These are phyloP conservation scores for Aspergillus pseudotamarii DNA, from an alignment of 2,329 filamentous ascomycete species.

Conservation along the genomic window DNA sequence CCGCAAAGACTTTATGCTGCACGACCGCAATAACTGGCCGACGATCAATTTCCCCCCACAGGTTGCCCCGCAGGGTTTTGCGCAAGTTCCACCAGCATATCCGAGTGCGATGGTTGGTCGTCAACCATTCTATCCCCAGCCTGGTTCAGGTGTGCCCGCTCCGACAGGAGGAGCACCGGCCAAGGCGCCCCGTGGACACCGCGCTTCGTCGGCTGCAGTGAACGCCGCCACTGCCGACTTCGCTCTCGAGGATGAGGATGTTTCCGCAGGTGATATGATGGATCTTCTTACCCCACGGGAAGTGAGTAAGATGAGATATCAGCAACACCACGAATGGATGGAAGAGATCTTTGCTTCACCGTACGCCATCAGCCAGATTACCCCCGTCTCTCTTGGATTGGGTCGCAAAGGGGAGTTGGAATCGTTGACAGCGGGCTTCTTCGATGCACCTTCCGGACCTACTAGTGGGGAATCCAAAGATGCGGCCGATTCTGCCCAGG, in stretches of 20 bases:
- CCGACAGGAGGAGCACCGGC: slow-evolving; percentile 27
- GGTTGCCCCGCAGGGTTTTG: slow-evolving; percentile 56
- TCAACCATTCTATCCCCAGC: slow-evolving; percentile 39
- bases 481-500: slow-evolving; percentile 36
- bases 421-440: slow-evolving; percentile 79
- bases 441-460: slow-evolving; percentile 60
- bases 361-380: slow-evolving; percentile 81
- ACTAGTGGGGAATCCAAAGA: slow-evolving; percentile 33
- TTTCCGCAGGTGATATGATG: slow-evolving; percentile 82
- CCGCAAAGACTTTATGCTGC: slow-evolving; percentile 92
- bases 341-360: slow-evolving; percentile 93
- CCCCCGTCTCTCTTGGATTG: slow-evolving; percentile 82
- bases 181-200: slow-evolving; percentile 46
- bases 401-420: slow-evolving; percentile 83
- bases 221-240: slow-evolving; percentile 47
- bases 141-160: slow-evolving; percentile 30
- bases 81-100: slow-evolving; percentile 49
- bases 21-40: slow-evolving; percentile 88
- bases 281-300: slow-evolving; percentile 88
- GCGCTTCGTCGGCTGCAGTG: slow-evolving; percentile 44
- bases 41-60: slow-evolving; percentile 70
- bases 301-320: slow-evolving; percentile 82
- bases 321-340: slow-evolving; percentile 98
- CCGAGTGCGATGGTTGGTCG: slow-evolving; percentile 39
- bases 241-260: slow-evolving; percentile 82